Base-by-base conservation (phyloP, 2,329 filamentous ascomycete genomes). In the Scopulariopsis brevicaulis region DNA sequence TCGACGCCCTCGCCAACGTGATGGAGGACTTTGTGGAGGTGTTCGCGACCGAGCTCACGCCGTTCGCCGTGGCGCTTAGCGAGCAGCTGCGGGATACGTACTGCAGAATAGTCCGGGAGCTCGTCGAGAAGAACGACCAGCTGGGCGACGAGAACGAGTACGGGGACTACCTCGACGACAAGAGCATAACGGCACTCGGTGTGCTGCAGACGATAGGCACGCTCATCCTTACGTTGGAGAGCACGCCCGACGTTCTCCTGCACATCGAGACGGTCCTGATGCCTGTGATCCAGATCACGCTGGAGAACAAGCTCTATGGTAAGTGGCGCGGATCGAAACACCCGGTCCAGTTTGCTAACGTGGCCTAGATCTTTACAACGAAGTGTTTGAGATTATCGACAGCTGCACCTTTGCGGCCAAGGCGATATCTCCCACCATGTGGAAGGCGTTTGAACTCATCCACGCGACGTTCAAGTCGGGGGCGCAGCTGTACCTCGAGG, bases 11-110 rank as follows among this genome's bases (percentile, higher is more conserved):
- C 48, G 93, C 94, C 24, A 97, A 97, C 67, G 94, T 99, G 46
- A 99, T 99, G 94, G 94, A 99, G 73, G 94, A 99, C 68, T 99
- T 99, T 68, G 94, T 99, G 53, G 94, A 99, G 71, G 92, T 97
- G 2, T 99, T 99, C 68, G 93, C 94, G n/a, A 82, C 90, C 2
- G 94, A 99, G 70, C 81, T 99, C 53, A 97, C 94, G 6, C 94
- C 94, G 3, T 99, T 99, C 66, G 94, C 94, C 12, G 93, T 99
- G 35, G 94, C 94, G 4, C 79, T 99, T 4, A 96, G 91, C 67
- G 92, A 97, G 73, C 94, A 99, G 73, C 79, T 99, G 54, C 86
- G 93, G 51, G 94, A 99, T 67, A 99, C 94, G 0, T 99, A 99
- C 67, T 80, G 99, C 63, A 84, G 94, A 59, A 96, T 99, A 63